phyloP scores from a whole-genome alignment of 495 filamentous ascomycete genomes.

The Aspergillus asperescens region DNA sequence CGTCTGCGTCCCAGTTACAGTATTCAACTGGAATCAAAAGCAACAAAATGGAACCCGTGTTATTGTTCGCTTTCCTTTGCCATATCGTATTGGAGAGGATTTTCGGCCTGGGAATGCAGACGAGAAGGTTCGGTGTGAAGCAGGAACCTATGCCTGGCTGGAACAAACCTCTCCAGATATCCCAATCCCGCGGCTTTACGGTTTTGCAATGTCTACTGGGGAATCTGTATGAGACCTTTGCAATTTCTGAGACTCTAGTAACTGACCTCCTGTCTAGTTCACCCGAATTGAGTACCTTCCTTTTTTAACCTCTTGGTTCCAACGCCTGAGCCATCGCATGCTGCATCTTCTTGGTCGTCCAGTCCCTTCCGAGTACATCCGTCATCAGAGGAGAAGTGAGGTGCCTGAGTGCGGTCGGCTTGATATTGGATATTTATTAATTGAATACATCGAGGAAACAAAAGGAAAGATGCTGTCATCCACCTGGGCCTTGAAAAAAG shows the following conservation, averaged over 20 bases:
- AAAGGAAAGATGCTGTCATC: conserved; percentile 9
- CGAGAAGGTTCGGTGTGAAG: conserved; percentile 36
- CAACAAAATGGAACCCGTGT: conserved; percentile 19
- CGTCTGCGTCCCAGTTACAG: conserved; percentile 30
- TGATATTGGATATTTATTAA: conserved; percentile 7
- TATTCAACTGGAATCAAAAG: conserved; percentile 19
- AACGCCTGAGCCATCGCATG: conserved; percentile 18
- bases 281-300: conserved; percentile 22
- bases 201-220: conserved; percentile 30
- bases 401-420: conserved; percentile 39
- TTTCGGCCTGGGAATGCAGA: conserved; percentile 31
- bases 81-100: conserved; percentile 32
- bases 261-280: conserved; percentile 20
- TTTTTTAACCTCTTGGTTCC: conserved; percentile 19
- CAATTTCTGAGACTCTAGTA: not conserved
- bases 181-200: conserved; percentile 30
- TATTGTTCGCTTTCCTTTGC: conserved; percentile 34
- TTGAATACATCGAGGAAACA: conserved; percentile 10
- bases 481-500: not conserved
- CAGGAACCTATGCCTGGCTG: conserved; percentile 33
- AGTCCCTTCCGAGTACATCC: conserved; percentile 23
- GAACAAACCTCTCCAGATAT: conserved; percentile 29
- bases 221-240: conserved; percentile 20
- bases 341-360: conserved; percentile 19
- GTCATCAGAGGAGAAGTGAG: conserved; percentile 6